Conservation (phyloP, 768 basidiomycete species). For the Clitopilus passeckerianus region DNA sequence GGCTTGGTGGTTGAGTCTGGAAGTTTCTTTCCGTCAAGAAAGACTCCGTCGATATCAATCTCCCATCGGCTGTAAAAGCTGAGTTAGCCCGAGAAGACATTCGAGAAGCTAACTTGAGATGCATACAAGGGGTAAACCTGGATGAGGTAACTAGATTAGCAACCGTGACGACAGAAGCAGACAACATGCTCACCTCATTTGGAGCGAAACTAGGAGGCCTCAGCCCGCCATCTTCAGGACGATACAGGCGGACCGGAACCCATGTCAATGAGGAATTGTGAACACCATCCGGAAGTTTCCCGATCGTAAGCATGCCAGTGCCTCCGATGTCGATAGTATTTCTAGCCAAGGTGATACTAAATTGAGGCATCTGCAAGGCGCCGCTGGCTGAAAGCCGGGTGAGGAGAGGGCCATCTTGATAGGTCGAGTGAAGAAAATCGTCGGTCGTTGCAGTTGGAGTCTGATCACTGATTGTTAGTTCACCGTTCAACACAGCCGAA, state of each 20-base stretch:
- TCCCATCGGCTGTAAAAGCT: constrained; percentile 49
- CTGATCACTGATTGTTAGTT: constrained; percentile 10
- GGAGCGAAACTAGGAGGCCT: constrained; percentile 47
- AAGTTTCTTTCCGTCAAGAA: constrained; percentile 52
- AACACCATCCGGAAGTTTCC: constrained; percentile 53
- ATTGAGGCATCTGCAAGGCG: constrained; percentile 41
- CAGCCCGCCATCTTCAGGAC: constrained; percentile 48
- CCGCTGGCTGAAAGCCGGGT: constrained; percentile 40
- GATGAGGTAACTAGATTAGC: neutral
- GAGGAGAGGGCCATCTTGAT: constrained; percentile 39
- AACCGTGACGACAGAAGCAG: neutral
- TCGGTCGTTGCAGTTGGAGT: constrained; percentile 23
- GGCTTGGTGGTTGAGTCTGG: constrained; percentile 46
- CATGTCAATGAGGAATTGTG: constrained; percentile 56
- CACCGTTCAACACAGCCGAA: neutral
- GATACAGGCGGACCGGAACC: constrained; percentile 61
- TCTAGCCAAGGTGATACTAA: constrained; percentile 52
- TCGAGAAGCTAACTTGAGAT: neutral
- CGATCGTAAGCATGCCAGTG: constrained; percentile 55
- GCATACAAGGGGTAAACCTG: constrained; percentile 34
- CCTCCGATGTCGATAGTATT: constrained; percentile 55
- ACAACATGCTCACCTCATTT: constrained; percentile 40
- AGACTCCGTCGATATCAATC: constrained; percentile 61
- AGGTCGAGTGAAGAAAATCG: constrained; percentile 27
- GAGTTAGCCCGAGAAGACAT: neutral